phyloP scores from a whole-genome alignment of 2,329 filamentous ascomycete genomes.

The Scleromitrula shiraiana region DNA sequence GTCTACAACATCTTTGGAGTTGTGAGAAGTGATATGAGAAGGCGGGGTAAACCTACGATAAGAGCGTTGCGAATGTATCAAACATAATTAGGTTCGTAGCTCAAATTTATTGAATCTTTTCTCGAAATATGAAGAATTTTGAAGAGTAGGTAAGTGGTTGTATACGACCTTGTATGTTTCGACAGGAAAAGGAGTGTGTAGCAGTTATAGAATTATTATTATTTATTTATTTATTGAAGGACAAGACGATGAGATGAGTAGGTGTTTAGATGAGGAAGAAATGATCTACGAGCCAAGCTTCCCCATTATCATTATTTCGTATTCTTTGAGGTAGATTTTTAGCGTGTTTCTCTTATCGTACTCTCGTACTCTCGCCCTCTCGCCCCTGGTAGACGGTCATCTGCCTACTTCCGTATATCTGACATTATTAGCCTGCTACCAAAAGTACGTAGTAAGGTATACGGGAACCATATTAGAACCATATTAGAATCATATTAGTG shows the following conservation, averaged over 20 bases:
- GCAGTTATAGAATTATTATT: neutral
- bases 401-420: neutral
- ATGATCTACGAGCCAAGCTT: neutral
- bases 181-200: neutral
- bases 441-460: too few relatives aligned
- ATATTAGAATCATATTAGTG: too few relatives aligned
- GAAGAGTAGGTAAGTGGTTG: neutral
- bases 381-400: too few relatives aligned
- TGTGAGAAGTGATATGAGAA: too few relatives aligned
- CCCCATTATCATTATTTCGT: too few relatives aligned
- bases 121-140: neutral
- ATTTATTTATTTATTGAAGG: too few relatives aligned
- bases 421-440: too few relatives aligned
- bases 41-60: constrained; percentile 54
- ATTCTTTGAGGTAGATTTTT: neutral
- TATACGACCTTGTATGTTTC: neutral
- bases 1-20: neutral
- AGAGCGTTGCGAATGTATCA: constrained; percentile 66
- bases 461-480: too few relatives aligned
- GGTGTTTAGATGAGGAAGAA: neutral
- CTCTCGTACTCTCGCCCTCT: too few relatives aligned
- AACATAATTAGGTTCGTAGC: constrained; percentile 48
- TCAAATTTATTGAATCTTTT: neutral
- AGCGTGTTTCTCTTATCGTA: neutral
- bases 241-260: neutral